Evolutionary conservation across 2,329 filamentous ascomycete species (phyloP).

Genomic region (Trichoderma hamatum): DNA sequence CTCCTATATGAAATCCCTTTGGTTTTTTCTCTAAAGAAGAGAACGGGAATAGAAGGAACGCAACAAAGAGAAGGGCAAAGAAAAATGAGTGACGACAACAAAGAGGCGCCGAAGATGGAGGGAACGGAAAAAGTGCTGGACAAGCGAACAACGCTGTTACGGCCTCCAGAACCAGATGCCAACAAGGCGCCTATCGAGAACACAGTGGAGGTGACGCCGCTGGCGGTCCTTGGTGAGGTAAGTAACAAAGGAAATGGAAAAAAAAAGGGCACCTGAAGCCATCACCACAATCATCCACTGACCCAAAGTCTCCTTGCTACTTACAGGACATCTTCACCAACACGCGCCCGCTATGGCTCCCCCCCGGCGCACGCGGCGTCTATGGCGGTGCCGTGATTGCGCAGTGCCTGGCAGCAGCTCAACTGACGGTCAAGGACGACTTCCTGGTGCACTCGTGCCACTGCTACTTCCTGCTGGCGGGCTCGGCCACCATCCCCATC

Average conservation of each 20-base stretch:
- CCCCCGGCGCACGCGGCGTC: conserved; percentile 86
- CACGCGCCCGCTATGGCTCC: conserved; percentile 87
- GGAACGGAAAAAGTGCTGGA: conserved; percentile 15
- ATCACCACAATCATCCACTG: not conserved
- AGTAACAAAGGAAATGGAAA: conserved; percentile 35
- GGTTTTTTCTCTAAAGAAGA: not conserved
- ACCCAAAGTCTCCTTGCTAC: too few relatives aligned
- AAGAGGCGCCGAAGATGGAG: conserved; percentile 4
- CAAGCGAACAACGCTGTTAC: conserved; percentile 52
- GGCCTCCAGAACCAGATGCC: conserved; percentile 71
- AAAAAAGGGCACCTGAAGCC: not conserved
- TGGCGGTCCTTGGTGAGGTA: conserved; percentile 75
- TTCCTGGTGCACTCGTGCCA: conserved; percentile 96
- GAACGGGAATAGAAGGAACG: not conserved
- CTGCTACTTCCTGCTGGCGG: conserved; percentile 97
- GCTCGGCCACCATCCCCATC: conserved; percentile 80
- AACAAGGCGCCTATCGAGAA: conserved; percentile 84
- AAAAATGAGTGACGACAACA: conserved; percentile 9
- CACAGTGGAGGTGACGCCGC: conserved; percentile 80
- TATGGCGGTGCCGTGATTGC: conserved; percentile 93
- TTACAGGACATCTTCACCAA: conserved; percentile 98
- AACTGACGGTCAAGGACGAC: conserved; percentile 77
- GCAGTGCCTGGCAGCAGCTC: conserved; percentile 84
- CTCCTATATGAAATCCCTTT: not conserved
- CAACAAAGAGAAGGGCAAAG: not conserved